Percentiles rank a stretch among this genome's conserved stretches.
These are phyloP conservation scores for Mixia osmundae DNA, from an alignment of 1,284 basidiomycete genomes.

Conservation along the genomic window DNA sequence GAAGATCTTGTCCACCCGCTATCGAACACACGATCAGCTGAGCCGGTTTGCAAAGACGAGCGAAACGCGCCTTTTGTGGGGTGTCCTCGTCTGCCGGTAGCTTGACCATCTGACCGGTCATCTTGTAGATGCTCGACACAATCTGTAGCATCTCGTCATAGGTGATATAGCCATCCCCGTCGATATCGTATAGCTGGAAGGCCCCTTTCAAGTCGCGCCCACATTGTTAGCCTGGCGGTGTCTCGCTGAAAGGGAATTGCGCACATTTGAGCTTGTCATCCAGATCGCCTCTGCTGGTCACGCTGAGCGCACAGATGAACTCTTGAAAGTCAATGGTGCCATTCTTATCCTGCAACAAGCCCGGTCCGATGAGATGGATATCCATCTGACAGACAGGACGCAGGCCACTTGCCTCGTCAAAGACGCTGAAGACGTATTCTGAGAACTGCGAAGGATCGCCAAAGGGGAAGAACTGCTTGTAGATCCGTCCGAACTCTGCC, in stretches of 20 bases:
- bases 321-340: slow-evolving; percentile 95
- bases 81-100: slow-evolving; percentile 94
- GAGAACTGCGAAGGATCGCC: slow-evolving; percentile 93
- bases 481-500: slow-evolving; percentile 88
- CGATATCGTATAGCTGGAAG: slow-evolving; percentile 97
- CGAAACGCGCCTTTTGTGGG: slow-evolving; percentile 60
- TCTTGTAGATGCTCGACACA: slow-evolving; percentile 89
- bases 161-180: slow-evolving; percentile 87
- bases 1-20: slow-evolving; percentile 66
- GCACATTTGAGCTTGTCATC: slow-evolving; percentile 97
- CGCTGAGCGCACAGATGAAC: slow-evolving; percentile 91
- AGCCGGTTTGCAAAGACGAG: neutral
- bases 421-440: slow-evolving; percentile 72
- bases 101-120: slow-evolving; percentile 98
- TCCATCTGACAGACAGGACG: neutral
- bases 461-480: slow-evolving; percentile 65
- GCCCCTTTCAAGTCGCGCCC: slow-evolving; percentile 54
- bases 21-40: neutral
- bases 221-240: neutral
- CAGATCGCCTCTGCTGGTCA: slow-evolving; percentile 75
- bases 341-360: slow-evolving; percentile 40
- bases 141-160: slow-evolving; percentile 98
- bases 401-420: slow-evolving; percentile 4
- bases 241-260: slow-evolving; percentile 19
- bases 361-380: neutral